phyloP scores from a whole-genome alignment of 805 yeast species.

The Kodamaea kakaduensis region DNA sequence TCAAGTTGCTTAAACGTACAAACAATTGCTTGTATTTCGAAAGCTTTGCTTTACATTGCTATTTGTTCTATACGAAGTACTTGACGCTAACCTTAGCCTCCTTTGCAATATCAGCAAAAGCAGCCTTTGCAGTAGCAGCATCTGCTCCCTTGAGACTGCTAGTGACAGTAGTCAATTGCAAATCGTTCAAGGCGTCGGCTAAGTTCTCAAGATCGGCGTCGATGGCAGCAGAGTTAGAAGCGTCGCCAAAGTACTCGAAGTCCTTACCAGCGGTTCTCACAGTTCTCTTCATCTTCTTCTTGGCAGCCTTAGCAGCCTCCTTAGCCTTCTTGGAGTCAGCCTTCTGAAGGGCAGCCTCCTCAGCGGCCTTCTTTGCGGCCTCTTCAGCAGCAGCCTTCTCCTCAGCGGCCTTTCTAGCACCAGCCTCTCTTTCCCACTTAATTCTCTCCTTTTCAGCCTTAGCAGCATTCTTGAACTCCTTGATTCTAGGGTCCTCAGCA shows the following conservation, averaged over 20 bases:
- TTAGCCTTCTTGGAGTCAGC: constrained; percentile 73
- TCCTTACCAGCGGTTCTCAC: constrained; percentile 83
- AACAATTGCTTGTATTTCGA: too few species aligned
- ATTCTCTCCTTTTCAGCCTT: constrained; percentile 89
- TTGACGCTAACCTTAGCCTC: constrained; percentile 29
- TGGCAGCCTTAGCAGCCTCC: constrained; percentile 95
- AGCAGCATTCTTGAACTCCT: constrained; percentile 87
- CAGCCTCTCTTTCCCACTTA: constrained; percentile 99
- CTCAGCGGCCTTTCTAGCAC: constrained; percentile 94
- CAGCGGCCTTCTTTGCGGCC: constrained; percentile 73
- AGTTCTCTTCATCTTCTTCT: constrained; percentile 94
- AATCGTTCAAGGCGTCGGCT: constrained; percentile 77
- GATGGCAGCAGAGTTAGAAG: constrained; percentile 58
- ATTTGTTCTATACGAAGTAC: constrained; percentile 35
- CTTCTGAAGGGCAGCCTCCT: constrained; percentile 57
- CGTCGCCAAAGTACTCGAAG: constrained; percentile 78
- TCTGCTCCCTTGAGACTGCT: constrained; percentile 53
- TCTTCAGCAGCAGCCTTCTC: constrained; percentile 85
- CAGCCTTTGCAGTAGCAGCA: constrained; percentile 55
- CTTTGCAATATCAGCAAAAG: constrained; percentile 52
- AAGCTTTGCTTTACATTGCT: too few species aligned
- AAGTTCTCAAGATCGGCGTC: constrained; percentile 78
- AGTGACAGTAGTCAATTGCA: constrained; percentile 72
- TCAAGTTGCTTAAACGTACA: too few species aligned
- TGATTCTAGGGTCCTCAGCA: constrained; percentile 91